A percentile compares a stretch with the other conserved stretches of the same genome.
phyloP scores from a whole-genome alignment of 352 stramenopile genomes.

The Phytophthora cajani region DNA sequence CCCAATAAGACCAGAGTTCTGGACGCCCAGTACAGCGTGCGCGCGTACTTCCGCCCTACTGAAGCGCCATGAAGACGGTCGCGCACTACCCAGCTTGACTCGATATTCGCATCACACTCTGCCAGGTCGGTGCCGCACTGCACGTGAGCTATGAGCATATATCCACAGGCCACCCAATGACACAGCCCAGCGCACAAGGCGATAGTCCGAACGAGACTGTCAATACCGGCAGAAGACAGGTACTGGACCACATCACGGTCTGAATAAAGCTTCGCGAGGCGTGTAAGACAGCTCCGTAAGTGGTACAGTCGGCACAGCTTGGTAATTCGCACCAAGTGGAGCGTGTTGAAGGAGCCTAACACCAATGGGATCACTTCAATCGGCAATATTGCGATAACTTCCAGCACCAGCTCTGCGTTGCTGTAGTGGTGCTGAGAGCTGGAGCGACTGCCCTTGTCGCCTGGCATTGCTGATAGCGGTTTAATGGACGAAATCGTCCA shows the following conservation, averaged over 20 bases:
- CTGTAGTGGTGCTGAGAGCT: conserved; percentile 27
- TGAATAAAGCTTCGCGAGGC: conserved; percentile 60
- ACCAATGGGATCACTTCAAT: conserved; percentile 52
- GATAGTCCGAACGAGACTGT: conserved; percentile 52
- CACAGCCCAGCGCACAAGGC: conserved; percentile 30
- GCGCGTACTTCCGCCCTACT: conserved; percentile 54
- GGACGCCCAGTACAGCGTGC: conserved; percentile 63
- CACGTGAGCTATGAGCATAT: conserved; percentile 69
- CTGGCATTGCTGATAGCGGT: conserved; percentile 26
- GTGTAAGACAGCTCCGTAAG: conserved; percentile 41
- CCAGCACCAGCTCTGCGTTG: conserved; percentile 45
- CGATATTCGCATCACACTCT: conserved; percentile 39
- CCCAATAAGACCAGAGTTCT: conserved; percentile 67
- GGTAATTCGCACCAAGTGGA: conserved; percentile 62
- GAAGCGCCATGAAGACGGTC: conserved; percentile 56
- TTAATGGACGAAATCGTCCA: conserved; percentile 61
- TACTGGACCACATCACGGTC: conserved; percentile 45
- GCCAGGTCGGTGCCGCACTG: conserved; percentile 64
- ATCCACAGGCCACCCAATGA: conserved; percentile 69
- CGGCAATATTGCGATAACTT: conserved; percentile 57
- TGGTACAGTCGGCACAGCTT: conserved; percentile 65
- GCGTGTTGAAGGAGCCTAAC: conserved; percentile 44
- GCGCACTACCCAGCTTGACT: conserved; percentile 68
- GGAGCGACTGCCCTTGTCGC: conserved; percentile 6
- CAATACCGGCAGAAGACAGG: conserved; percentile 65